Base-by-base conservation (phyloP, 2,329 filamentous ascomycete species). In the Pyrenochaeta sp. region DNA sequence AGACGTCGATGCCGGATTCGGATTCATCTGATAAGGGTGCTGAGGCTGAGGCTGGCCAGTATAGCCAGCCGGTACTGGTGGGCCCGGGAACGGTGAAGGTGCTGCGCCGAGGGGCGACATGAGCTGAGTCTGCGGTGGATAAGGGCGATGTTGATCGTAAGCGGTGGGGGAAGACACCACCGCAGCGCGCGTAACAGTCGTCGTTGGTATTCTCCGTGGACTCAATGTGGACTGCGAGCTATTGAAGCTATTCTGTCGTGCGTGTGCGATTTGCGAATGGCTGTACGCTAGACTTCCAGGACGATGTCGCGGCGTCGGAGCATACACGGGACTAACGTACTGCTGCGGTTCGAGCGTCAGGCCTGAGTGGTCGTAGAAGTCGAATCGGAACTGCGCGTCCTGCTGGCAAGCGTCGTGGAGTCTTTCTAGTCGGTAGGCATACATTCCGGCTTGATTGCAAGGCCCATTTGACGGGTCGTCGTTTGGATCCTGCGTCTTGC, bases 281-380 rank as follows among this genome's bases (percentile, higher is more conserved):
- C 40, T 31, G 8, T 43, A 40, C 3, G 43, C 20, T 10, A 55
- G 39, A 11, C 49, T 51, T 19, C 35, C 41, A 2, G 49, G 38
- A 3, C 49, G 42, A 5, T 45, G 38, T 19, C 53, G 38, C 9
- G 60, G 51, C 3, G 58, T 64, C 20, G 56, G 35, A 2, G 44
- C 44, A 14, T 52, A 50, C 5, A 43, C 41, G 0, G 59, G 59
- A 17, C 57, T 62, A 22, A 41, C 42, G 14, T 56, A 47, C 14
- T 56, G 48, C 13, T 57, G 46, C 4, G 54, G 34, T 22, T 57
- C 55, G 6, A 55, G 22, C 4, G 52, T 39, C 18, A 47, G 47
- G n/a, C 64, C 63, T 0, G 55, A 61, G 35, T 68, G 61, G 22
- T 68, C 64, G 40, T 68, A 68, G 14, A 68, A 55, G 19, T 68